Conservation (phyloP, 2,329 filamentous ascomycete species). For the Aulographum hederae region DNA sequence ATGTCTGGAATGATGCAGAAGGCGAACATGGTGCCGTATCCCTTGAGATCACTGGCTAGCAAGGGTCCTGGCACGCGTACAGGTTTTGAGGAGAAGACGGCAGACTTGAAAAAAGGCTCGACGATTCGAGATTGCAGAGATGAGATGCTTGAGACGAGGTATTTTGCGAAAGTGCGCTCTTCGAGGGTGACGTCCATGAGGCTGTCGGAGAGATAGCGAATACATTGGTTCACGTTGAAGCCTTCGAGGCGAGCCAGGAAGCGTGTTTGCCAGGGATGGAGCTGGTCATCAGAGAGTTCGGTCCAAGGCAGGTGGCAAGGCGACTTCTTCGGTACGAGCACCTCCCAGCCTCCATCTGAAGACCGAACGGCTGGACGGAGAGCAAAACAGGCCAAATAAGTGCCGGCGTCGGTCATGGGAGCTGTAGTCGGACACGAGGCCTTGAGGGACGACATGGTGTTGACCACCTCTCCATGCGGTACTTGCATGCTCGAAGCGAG, state of each 20-base stretch:
- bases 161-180: conserved; percentile 17
- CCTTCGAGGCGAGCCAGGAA: conserved; percentile 11
- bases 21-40: conserved; percentile 21
- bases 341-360: conserved; percentile 22
- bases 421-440: conserved; percentile 30
- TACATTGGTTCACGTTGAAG: conserved; percentile 10
- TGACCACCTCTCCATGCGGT: conserved; percentile 39
- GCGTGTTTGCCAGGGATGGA: conserved; percentile 13
- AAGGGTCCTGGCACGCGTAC: conserved; percentile 6
- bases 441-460: conserved; percentile 45
- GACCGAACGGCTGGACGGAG: conserved; percentile 22
- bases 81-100: conserved; percentile 23
- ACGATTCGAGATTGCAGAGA: conserved; percentile 16
- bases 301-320: conserved; percentile 27
- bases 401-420: conserved; percentile 9
- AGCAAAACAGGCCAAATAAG: conserved; percentile 9
- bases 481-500: conserved; percentile 63
- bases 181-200: conserved; percentile 8
- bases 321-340: conserved; percentile 21
- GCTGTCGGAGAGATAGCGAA: conserved; percentile 15
- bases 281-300: conserved; percentile 14
- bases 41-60: conserved; percentile 9
- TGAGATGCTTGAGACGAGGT: conserved; percentile 14
- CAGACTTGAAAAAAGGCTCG: conserved; percentile 21
- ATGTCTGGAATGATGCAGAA: conserved; percentile 27